Conservation (phyloP, 1,284 basidiomycete genomes). For the Irpex lacteus region DNA sequence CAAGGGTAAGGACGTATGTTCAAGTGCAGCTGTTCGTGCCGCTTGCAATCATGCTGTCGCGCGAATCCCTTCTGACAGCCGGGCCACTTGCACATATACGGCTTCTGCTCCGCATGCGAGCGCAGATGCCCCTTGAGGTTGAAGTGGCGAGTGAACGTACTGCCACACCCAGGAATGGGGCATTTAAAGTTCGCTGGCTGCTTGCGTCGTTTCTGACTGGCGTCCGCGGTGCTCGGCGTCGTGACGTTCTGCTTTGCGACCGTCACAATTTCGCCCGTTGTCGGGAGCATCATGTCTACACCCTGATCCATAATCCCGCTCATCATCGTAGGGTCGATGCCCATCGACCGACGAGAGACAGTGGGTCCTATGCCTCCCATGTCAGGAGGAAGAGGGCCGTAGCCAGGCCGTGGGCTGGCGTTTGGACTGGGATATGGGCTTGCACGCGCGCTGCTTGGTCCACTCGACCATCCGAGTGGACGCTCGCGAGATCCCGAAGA, state of each 20-base stretch:
- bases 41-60: constrained; percentile 82
- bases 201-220: constrained; percentile 68
- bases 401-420: constrained; percentile 38
- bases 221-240: constrained; percentile 70
- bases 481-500: constrained; percentile 56
- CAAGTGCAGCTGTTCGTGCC: constrained; percentile 78
- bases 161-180: constrained; percentile 75
- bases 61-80: constrained; percentile 83
- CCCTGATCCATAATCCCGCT: constrained; percentile 12
- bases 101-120: constrained; percentile 82
- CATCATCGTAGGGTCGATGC: constrained; percentile 17
- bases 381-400: constrained; percentile 26
- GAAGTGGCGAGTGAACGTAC: constrained; percentile 81
- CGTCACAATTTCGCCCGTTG: constrained; percentile 22
- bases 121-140: constrained; percentile 81
- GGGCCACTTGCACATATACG: constrained; percentile 83
- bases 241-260: constrained; percentile 59
- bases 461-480: constrained; percentile 31
- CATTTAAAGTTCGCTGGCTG: constrained; percentile 74
- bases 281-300: constrained; percentile 12
- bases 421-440: constrained; percentile 60
- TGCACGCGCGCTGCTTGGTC: constrained; percentile 31
- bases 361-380: constrained; percentile 19
- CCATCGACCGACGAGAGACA: constrained; percentile 14
- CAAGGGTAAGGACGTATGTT: constrained; percentile 76